These are phyloP conservation scores for Sporothrix variecibatus DNA, from an alignment of 2,329 filamentous ascomycete species.

Conservation along the genomic window DNA sequence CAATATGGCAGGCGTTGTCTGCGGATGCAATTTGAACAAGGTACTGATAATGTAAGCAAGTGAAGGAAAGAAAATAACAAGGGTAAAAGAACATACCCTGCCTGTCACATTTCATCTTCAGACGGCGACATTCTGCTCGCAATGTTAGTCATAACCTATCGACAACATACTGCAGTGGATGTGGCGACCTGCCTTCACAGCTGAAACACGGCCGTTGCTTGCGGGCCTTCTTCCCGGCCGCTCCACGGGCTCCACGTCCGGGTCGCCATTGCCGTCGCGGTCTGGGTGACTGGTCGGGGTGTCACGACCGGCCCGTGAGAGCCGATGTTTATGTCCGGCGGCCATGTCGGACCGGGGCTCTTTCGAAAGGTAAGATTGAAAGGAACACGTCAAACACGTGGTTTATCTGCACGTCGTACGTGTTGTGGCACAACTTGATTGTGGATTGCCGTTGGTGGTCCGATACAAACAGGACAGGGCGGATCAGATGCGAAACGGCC, in stretches of 20 bases:
- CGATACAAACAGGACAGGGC: too few species aligned
- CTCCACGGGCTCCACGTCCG: background rate
- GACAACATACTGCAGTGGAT: background rate
- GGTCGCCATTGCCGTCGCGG: background rate
- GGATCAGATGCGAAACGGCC: too few species aligned
- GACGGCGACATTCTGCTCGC: conserved; percentile 15
- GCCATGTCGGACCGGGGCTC: background rate
- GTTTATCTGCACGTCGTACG: too few species aligned
- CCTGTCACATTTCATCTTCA: conserved; percentile 21
- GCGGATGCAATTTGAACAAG: conserved; percentile 17
- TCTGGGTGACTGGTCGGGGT: background rate
- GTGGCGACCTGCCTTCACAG: background rate
- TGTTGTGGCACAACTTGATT: too few species aligned
- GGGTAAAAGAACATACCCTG: background rate
- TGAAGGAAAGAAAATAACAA: background rate
- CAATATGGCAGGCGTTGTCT: conserved; percentile 2
- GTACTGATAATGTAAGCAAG: background rate
- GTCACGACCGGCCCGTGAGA: background rate
- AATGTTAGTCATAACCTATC: background rate
- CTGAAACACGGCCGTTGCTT: conserved; percentile 24
- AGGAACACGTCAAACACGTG: background rate
- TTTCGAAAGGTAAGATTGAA: background rate
- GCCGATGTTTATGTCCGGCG: conserved; percentile 1
- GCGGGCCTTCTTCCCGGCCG: conserved; percentile 20
- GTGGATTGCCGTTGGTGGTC: background rate